Base-by-base conservation (phyloP, 768 basidiomycete species). In the Steccherinum ochraceum region DNA sequence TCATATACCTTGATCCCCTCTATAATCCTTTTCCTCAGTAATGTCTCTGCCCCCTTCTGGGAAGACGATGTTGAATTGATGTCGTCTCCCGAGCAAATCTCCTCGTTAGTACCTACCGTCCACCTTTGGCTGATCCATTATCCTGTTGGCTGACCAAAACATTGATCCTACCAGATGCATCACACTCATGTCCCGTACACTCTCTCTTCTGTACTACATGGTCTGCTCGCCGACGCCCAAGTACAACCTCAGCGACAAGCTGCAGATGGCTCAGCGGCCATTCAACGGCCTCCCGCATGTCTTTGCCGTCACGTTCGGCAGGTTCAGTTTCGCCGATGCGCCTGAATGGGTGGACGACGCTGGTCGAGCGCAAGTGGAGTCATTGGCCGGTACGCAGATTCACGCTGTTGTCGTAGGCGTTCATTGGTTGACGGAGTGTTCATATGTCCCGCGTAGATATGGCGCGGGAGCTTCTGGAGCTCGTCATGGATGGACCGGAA, bases 291-390 rank as follows among this genome's bases (percentile, higher is more conserved):
- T 87, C 23, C 72, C 72, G 12, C 82, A 92, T 56, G 74, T 82
- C 61, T 90, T 89, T 60, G 78, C 83, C 24, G 81, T 89, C n/a
- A 79, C 82, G 0, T 78, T 93, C 49, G 86, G 89, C 35, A 75
- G 89, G 54, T 67, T 93, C 44, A 81, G 83, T 50, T 90, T 80
- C 52, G 81, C 84, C 2, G 58, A 56, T n/a, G 50, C 61, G 5
- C 65, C 67, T 1, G 53, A 56, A 4, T 58, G 57, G 55, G 48
- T 62, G 7, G 51, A 53, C 2, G 25, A 41, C n/a, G 53, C 50
- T 48, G 58, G 60, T 19, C 46, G 40, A 11, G 27, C 45, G 23
- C 24, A 46, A 40, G 50, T 68, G 4, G 65, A 66, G 44, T 59
- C 63, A 40, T 52, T 56, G 10, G 49, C 54, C 4, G 62, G 64